phyloP scores from a whole-genome alignment of 768 basidiomycete species.

The Paxillus rubicundulus region DNA sequence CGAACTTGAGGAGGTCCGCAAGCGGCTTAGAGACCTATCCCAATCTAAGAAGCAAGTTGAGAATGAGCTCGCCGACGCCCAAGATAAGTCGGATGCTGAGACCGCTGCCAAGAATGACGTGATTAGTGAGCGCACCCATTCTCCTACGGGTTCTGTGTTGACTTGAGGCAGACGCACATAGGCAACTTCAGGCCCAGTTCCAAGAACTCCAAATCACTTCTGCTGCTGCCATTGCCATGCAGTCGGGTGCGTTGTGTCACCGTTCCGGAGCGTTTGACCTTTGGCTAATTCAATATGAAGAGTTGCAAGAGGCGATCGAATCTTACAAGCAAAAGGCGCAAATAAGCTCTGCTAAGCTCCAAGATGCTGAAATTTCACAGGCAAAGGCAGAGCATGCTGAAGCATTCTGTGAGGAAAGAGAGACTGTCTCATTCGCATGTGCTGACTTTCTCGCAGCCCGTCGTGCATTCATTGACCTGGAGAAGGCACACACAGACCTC shows the following conservation, averaged over 20 bases:
- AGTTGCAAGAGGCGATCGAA: slow-evolving; percentile 62
- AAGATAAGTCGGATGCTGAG: slow-evolving; percentile 55
- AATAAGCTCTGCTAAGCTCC: slow-evolving; percentile 55
- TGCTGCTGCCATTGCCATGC: slow-evolving; percentile 56
- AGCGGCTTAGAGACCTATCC: slow-evolving; percentile 57
- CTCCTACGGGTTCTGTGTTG: background rate
- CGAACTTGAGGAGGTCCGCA: slow-evolving; percentile 64
- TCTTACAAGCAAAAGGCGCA: slow-evolving; percentile 64
- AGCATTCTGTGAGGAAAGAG: slow-evolving; percentile 46
- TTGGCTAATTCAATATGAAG: slow-evolving; percentile 30
- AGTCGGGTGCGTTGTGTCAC: slow-evolving; percentile 44
- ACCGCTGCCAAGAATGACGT: slow-evolving; percentile 55
- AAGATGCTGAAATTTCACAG: slow-evolving; percentile 65
- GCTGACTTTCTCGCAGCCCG: slow-evolving; percentile 43
- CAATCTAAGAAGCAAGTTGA: slow-evolving; percentile 58
- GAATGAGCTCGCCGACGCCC: slow-evolving; percentile 48
- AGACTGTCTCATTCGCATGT: background rate
- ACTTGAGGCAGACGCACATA: slow-evolving; percentile 47
- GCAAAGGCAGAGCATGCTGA: slow-evolving; percentile 66
- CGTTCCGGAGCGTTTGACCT: background rate
- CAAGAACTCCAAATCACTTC: slow-evolving; percentile 64
- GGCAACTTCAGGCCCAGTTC: slow-evolving; percentile 54
- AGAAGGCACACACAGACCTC: slow-evolving; percentile 53
- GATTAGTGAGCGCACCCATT: slow-evolving; percentile 41
- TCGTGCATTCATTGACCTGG: slow-evolving; percentile 57